Conservation (phyloP, 306 rosid genomes). For the Begonia fuchsioides region DNA sequence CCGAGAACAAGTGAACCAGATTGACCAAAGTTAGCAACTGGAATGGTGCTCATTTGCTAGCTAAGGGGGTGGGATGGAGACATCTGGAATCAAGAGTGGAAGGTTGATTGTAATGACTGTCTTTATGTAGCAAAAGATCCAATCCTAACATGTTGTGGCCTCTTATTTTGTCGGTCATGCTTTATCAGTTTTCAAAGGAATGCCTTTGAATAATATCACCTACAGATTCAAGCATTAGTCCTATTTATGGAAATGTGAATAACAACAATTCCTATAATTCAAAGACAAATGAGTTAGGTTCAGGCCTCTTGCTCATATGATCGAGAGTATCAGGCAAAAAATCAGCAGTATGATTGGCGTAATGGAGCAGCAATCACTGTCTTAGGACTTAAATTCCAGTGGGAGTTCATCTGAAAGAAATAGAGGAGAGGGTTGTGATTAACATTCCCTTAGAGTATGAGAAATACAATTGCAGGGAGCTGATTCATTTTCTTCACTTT, state of each 20-base stretch:
- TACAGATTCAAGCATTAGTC: slow-evolving; percentile 29
- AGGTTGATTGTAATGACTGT: slow-evolving; percentile 48
- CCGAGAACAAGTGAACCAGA: slow-evolving; percentile 7
- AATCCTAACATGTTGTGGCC: slow-evolving; percentile 74
- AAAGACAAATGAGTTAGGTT: slow-evolving; percentile 16
- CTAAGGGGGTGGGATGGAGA: slow-evolving; percentile 30
- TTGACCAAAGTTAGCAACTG: slow-evolving; percentile 10
- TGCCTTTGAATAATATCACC: too few species aligned
- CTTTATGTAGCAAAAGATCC: slow-evolving; percentile 45
- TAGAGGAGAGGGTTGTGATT: slow-evolving; percentile 10
- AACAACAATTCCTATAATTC: slow-evolving; percentile 6
- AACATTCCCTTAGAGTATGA: slow-evolving; percentile 21
- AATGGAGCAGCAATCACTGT: slow-evolving; percentile 24
- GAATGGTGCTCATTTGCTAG: slow-evolving; percentile 24
- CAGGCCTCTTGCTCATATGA: slow-evolving; percentile 45
- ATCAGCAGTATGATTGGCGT: slow-evolving; percentile 25
- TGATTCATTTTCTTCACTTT: slow-evolving; percentile 48
- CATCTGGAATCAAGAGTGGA: slow-evolving; percentile 15
- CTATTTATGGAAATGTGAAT: slow-evolving; percentile 45
- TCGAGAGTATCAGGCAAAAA: slow-evolving; percentile 41
- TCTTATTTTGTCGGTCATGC: slow-evolving; percentile 85
- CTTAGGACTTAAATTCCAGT: slow-evolving; percentile 6
- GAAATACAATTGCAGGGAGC: slow-evolving; percentile 34
- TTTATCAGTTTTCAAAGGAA: slow-evolving; percentile 54
- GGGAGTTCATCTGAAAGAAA: slow-evolving; percentile 1